Percentiles rank a stretch among this genome's conserved stretches.
Evolutionary conservation across 371 early-diverging fungal species (phyloP).

Genomic region (Mucor irregularis): DNA sequence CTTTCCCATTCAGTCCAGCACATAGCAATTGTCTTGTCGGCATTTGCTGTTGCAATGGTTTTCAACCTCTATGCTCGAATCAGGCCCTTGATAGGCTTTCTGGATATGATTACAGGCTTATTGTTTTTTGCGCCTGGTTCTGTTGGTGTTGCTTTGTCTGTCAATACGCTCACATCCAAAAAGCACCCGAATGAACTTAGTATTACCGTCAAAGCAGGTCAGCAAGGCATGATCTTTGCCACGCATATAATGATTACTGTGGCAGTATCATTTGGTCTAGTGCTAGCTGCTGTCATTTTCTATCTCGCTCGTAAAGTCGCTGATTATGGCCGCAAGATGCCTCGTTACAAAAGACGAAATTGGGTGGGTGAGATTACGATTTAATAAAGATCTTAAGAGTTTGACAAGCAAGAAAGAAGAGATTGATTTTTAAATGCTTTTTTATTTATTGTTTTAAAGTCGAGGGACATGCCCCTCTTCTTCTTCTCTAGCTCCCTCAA

Average conservation of each 20-base stretch:
- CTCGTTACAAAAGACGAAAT: constrained; percentile 26
- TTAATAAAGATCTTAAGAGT: too few relatives aligned
- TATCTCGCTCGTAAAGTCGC: constrained; percentile 33
- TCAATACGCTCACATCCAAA: constrained; percentile 20
- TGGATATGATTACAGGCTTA: constrained; percentile 37
- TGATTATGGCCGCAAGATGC: constrained; percentile 18
- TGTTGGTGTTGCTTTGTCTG: constrained; percentile 33
- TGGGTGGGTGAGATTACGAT: constrained; percentile 41
- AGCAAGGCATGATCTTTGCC: constrained; percentile 35
- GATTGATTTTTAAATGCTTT: too few relatives aligned
- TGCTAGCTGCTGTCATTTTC: constrained; percentile 26
- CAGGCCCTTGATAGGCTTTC: constrained; percentile 30
- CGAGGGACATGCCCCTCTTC: too few relatives aligned
- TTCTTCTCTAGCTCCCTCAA: too few relatives aligned
- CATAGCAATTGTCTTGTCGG: constrained; percentile 28
- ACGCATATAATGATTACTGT: constrained; percentile 43
- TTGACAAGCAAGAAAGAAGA: too few relatives aligned
- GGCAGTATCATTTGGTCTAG: constrained; percentile 32
- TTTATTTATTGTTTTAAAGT: too few relatives aligned
- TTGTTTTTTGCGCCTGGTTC: constrained; percentile 38
- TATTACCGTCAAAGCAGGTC: constrained; percentile 33
- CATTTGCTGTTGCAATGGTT: constrained; percentile 27
- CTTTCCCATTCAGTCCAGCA: constrained; percentile 31
- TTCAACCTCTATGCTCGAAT: constrained; percentile 33
- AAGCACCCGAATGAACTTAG: constrained; percentile 28